These are phyloP conservation scores for Curvularia sp. DNA, from an alignment of 2,329 filamentous ascomycete species.

Conservation along the genomic window DNA sequence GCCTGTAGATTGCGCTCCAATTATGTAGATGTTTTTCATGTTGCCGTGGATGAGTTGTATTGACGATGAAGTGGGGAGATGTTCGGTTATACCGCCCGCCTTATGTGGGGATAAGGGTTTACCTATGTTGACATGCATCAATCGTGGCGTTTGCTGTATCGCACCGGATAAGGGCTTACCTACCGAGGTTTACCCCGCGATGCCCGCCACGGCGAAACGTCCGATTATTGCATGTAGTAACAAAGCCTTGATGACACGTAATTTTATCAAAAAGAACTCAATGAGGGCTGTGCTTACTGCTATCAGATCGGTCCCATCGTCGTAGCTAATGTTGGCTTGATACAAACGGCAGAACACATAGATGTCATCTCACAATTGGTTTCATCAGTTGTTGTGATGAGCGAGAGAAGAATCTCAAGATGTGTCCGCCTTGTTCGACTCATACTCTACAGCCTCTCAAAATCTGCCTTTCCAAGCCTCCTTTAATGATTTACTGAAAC, in stretches of 20 bases:
- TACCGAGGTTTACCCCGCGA: neutral
- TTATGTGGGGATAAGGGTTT: neutral
- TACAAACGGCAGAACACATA: neutral
- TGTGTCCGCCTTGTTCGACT: neutral
- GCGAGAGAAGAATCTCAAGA: neutral
- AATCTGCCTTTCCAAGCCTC: neutral
- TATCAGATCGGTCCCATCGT: neutral
- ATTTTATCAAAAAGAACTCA: neutral
- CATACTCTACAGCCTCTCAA: neutral
- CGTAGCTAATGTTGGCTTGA: neutral
- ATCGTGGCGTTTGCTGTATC: neutral
- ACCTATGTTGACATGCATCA: neutral
- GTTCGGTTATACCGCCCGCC: neutral
- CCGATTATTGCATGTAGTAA: neutral
- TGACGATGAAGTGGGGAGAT: too few species aligned
- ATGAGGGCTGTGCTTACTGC: neutral
- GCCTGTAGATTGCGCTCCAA: conserved; percentile 57
- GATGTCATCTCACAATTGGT: neutral
- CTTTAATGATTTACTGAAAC: neutral
- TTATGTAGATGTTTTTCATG: conserved; percentile 48
- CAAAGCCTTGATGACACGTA: neutral
- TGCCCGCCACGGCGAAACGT: neutral
- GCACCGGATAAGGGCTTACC: neutral
- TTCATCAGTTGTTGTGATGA: neutral
- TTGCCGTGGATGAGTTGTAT: neutral